Base-by-base conservation (phyloP, 495 filamentous ascomycete genomes). In the Lophiotrema nucula region DNA sequence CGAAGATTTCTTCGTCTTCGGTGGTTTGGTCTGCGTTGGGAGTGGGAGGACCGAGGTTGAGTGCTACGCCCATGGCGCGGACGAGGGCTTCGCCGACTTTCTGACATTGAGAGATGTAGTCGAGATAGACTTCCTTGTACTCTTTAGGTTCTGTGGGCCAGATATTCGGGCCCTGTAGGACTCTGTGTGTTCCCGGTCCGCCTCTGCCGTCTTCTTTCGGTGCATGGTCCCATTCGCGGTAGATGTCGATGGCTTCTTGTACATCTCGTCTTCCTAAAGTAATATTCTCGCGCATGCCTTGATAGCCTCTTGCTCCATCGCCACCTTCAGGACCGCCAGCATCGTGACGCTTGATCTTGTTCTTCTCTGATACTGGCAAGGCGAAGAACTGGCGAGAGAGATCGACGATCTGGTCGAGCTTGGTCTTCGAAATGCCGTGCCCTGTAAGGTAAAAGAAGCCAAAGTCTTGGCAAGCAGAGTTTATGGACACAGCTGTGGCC, bases 401-500 rank as follows among this genome's bases (percentile, higher is more conserved):
- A 31, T 31, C 25, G 47, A 71, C 60, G 22, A 73, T 54, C 13
- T 41, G 19, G 39, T 65, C 55, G 4, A 60, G 62, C 15, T 56
- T 61, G 8, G 57, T 12, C 0, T 41, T 27, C 21, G 67, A 56
- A 23, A 71, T 69, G 18, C 66, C 63, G 50, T 73, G 70, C 13
- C 68, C 66, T 10, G 43, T 72, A 13, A 73, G 56, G 55, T 71
- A 73, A 64, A 73, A 71, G 58, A 72, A 72, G 42, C 70, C 70
- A 16, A 45, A 56, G 27, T 67, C 45, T 5, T 13, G 53, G 53
- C 70, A 70, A 1, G 70, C 70, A 13, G 26, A 4, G 41, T 56
- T 53, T n/a, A 72, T 64, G 27, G 53, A 21, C 5, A 23, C 23
- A 13, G 60, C 58, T 19, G 49, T 51, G 11, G 33, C 18, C 35